Evolutionary conservation across 1,284 basidiomycete genomes (phyloP), one percentile per base, ranked within the genome.

Genomic region (Ganoderma resinaceum): DNA sequence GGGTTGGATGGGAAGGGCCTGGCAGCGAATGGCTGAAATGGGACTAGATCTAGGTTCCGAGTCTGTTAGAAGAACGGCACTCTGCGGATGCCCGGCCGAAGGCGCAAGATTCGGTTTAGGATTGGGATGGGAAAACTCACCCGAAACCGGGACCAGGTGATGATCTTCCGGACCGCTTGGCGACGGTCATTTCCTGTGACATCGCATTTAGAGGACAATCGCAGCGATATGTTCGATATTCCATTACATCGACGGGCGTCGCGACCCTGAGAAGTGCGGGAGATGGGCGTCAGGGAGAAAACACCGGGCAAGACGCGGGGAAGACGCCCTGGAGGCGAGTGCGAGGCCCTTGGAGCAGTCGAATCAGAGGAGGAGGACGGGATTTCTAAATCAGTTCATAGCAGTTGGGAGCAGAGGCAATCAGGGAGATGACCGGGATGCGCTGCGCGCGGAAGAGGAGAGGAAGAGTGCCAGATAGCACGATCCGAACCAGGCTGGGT

Each of bases 101-200:
- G 46, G 65, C 63, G 55, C 33, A 67, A 73, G 70, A 69, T 69
- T 71, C 60, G 60, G 69, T 73, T 73, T 70, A 70, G 69, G 65
- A 70, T 67, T 69, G 62, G 66, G 68, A 71, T 69, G 69, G 66
- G 66, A 71, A 69, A 67, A 62, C 72, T 69, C 68, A 71, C 72
- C 68, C 66, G 67, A 61, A 63, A 52, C 68, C 62, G 64, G 66
- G 67, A 55, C 65, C 71, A 70, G 69, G 31, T 72, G 71, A 68
- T 71, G 69, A 69, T 71, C 69, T 66, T 60, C 62, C 71, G 71
- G 72, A 61, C 68, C 72, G 70, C 72, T 68, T 70, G 67, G 63
- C 68, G 66, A 73, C 72, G 64, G 68, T 42, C 62, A 68, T 49
- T 57, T 37, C 57, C 12, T 62, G 64, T 63, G 38, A 40, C 29